Conservation (phyloP, 169 alveolate genomes). For the Ichthyophthirius multifiliis region DNA sequence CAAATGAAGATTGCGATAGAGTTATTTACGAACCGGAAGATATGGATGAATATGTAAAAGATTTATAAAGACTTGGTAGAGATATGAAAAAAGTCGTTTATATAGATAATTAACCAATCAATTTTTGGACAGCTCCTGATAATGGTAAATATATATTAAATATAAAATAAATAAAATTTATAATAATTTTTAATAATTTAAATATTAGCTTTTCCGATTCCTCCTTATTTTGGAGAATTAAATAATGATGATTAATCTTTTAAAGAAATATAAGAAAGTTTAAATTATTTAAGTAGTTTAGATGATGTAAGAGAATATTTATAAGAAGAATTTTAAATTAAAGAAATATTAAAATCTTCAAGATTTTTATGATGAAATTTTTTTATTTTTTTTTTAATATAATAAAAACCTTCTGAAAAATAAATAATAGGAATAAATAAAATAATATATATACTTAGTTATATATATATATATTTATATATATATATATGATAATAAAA, state of each 20-base stretch:
- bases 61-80: slow-evolving; percentile 22
- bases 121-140: slow-evolving; percentile 41
- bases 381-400: too few relatives aligned
- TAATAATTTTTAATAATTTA: not conserved
- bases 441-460: too few relatives aligned
- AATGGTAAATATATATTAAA: not conserved
- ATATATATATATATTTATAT: too few relatives aligned
- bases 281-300: not conserved
- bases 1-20: slow-evolving; percentile 23
- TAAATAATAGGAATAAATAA: too few relatives aligned
- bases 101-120: slow-evolving; percentile 31
- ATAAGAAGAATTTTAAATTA: slow-evolving; percentile 2
- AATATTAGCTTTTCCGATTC: slow-evolving; percentile 22
- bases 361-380: slow-evolving; percentile 26
- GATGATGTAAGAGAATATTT: slow-evolving; percentile 39
- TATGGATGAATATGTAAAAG: slow-evolving; percentile 38
- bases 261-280: not conserved
- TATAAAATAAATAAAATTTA: not conserved
- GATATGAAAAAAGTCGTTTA: slow-evolving; percentile 29
- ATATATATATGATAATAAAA: too few relatives aligned
- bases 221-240: slow-evolving; percentile 25
- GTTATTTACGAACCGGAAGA: slow-evolving; percentile 23
- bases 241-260: slow-evolving; percentile 10
- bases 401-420: too few relatives aligned
- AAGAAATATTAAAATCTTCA: slow-evolving; percentile 25